Percentiles rank a stretch among this genome's conserved stretches.
phyloP scores from a whole-genome alignment of 208 protist genomes.

The Trypanosoma theileri region DNA sequence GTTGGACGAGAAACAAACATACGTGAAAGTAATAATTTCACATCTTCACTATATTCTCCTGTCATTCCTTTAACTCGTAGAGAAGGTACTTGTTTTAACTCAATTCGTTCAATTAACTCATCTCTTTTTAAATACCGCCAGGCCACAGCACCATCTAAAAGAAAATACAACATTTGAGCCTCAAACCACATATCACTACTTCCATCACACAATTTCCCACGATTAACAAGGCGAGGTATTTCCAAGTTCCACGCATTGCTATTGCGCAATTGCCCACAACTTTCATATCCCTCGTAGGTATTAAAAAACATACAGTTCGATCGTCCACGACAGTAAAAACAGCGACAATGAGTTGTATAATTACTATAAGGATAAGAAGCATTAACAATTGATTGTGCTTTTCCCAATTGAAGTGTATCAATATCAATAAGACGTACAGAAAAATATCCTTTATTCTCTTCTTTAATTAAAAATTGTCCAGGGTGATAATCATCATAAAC shows the following conservation, averaged over 20 bases:
- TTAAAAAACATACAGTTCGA: slow-evolving; percentile 28
- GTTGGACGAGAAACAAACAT: slow-evolving; percentile 14
- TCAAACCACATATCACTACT: slow-evolving; percentile 31
- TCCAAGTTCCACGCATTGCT: slow-evolving; percentile 4
- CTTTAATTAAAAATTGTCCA: slow-evolving; percentile 17
- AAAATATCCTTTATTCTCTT: not conserved
- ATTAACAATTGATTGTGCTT: not conserved
- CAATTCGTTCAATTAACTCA: slow-evolving; percentile 1
- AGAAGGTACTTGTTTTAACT: not conserved
- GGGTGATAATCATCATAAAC: slow-evolving; percentile 23
- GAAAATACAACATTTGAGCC: slow-evolving; percentile 17
- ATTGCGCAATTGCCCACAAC: slow-evolving; percentile 10
- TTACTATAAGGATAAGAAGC: slow-evolving; percentile 14
- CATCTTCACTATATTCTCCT: not conserved
- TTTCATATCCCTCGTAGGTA: slow-evolving; percentile 20
- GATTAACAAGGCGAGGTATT: not conserved
- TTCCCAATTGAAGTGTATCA: slow-evolving; percentile 23
- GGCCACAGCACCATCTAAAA: slow-evolving; percentile 7
- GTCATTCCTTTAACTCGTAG: not conserved
- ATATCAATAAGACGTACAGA: slow-evolving; percentile 24
- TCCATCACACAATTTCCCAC: slow-evolving; percentile 9
- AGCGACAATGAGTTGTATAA: slow-evolving; percentile 9
- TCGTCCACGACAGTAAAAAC: slow-evolving; percentile 21
- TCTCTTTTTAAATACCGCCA: not conserved
- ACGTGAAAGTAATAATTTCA: slow-evolving; percentile 3